phyloP scores from a whole-genome alignment of 805 yeast species.

The Limtongia smithiae region DNA sequence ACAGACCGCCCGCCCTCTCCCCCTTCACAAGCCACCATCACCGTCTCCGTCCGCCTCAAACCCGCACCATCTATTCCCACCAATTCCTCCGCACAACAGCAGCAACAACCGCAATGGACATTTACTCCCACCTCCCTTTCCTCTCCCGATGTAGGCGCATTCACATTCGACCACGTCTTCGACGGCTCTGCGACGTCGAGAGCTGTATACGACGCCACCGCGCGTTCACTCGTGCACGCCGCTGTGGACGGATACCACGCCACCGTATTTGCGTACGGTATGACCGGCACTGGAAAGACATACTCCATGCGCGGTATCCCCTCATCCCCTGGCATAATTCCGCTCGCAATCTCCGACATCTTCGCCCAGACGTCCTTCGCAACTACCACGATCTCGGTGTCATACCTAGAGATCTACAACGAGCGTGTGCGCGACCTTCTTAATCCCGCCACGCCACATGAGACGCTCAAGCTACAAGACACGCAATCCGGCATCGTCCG shows the following conservation, averaged over 20 bases:
- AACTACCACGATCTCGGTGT: constrained; percentile 49
- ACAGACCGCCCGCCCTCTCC: neutral
- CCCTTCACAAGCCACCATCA: constrained; percentile 9
- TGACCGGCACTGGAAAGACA: constrained; percentile 93
- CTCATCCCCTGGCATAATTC: constrained; percentile 66
- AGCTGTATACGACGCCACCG: constrained; percentile 59
- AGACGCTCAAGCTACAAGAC: constrained; percentile 74
- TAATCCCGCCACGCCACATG: constrained; percentile 40
- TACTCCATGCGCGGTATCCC: constrained; percentile 75
- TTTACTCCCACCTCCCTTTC: constrained; percentile 19
- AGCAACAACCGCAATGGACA: constrained; percentile 6
- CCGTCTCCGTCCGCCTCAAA: constrained; percentile 22
- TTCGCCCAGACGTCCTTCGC: constrained; percentile 46
- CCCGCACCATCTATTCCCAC: neutral
- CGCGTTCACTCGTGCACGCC: constrained; percentile 50
- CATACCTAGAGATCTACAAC: constrained; percentile 83
- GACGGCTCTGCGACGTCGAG: constrained; percentile 39
- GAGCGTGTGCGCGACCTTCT: constrained; percentile 80
- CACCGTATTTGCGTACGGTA: constrained; percentile 89
- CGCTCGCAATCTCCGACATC: constrained; percentile 58
- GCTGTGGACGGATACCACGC: constrained; percentile 64
- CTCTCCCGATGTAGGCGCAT: constrained; percentile 59
- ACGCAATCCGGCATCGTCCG: constrained; percentile 66
- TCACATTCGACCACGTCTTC: constrained; percentile 76
- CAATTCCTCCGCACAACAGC: neutral